Base-by-base conservation (phyloP, 176 grass and related monocot genomes). In the Cenchrus fungigraminus region DNA sequence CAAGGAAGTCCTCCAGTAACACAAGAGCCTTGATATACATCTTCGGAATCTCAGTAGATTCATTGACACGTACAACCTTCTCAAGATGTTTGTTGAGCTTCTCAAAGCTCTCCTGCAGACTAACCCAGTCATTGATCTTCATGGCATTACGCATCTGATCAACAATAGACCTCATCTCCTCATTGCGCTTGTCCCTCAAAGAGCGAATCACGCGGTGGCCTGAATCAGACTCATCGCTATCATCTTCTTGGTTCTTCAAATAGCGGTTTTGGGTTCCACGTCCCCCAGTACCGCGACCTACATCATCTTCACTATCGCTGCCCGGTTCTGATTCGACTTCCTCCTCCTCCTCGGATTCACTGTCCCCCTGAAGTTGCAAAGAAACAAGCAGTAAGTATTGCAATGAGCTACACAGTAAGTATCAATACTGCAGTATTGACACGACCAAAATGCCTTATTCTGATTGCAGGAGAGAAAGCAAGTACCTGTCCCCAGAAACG, bases 91-190 rank as follows among this genome's bases (percentile, higher is more conserved):
- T 98, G 85, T 98, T 98, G 29, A 98, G 72, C 78, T 95, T 98
- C 49, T 98, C 96, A 70, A 95, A 98, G 75, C 87, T 92, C 82
- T 98, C 96, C 49, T 92, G 90, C 50, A 98, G 83, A 77, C 90
- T 98, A 55, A 95, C 88, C 91, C 96, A 98, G 78, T 98, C 96
- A 73, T 98, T 98, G 60, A 98, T 98, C 83, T 98, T 98, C 83
- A 93, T 98, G 10, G 96, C 93, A 85, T 98, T 98, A 45, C 86
- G 89, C 89, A 98, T 98, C 89, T 98, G 96, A 55, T 98, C 91
- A 16, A 92, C 87, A 69, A 88, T 98, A 57, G 91, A 79, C 60
- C 70, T 89, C 93, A 98, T 92, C 86, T 98, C 96, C 45, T 98
- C 96, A 44, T 93, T 93, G 29, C 96, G 83, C 75, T 95, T 94